phyloP scores from a whole-genome alignment of 73 alveolate genomes.

The Paramecium caudatum region DNA sequence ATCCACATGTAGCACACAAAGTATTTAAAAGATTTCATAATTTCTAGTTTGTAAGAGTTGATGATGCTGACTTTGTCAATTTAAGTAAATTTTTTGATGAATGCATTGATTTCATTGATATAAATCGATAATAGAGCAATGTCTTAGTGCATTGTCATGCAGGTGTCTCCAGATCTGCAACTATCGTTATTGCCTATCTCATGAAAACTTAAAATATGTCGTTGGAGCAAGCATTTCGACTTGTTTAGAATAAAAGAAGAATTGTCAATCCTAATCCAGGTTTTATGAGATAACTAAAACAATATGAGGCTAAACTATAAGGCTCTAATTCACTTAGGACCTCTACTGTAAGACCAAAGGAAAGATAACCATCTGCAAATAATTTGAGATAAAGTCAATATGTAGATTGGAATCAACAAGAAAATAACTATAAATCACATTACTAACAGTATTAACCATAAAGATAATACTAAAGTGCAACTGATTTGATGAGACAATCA shows the following conservation, averaged over 20 bases:
- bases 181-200: constrained; percentile 70
- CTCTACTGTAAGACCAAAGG: not conserved
- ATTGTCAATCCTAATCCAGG: constrained; percentile 60
- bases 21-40: not conserved
- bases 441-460: not conserved
- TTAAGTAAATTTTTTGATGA: constrained; percentile 63
- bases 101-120: constrained; percentile 39
- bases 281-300: constrained; percentile 77
- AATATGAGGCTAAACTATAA: constrained; percentile 3
- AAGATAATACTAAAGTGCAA: not conserved
- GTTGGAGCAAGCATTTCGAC: constrained; percentile 77
- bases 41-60: constrained; percentile 49
- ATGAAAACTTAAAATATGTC: constrained; percentile 75
- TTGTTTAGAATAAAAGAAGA: constrained; percentile 74
- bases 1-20: constrained; percentile 49
- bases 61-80: constrained; percentile 74
- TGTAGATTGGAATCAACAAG: not conserved
- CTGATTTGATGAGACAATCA: constrained; percentile 30
- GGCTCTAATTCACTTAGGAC: not conserved
- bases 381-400: not conserved
- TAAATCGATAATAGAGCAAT: constrained; percentile 22
- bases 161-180: constrained; percentile 69
- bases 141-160: constrained; percentile 69
- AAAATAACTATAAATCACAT: not conserved
- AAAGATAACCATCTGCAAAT: not conserved